Evolutionary conservation across 2,329 filamentous ascomycete species (phyloP).

Genomic region (Diaporthe destruens): DNA sequence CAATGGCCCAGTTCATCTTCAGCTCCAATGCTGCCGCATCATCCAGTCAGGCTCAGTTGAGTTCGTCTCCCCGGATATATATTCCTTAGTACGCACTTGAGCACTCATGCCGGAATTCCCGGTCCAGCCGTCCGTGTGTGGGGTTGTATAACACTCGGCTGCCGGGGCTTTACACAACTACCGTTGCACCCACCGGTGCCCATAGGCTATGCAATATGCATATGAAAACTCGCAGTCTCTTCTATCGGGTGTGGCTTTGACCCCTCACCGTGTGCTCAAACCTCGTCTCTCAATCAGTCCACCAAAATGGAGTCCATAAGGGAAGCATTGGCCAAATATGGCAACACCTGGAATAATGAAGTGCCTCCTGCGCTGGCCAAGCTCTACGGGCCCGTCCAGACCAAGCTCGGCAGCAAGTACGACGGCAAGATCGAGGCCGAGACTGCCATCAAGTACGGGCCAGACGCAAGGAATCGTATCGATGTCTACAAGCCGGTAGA

Average conservation of each 20-base stretch:
- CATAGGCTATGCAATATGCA: not conserved
- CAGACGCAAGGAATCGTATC: conserved; percentile 38
- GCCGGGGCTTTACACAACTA: not conserved
- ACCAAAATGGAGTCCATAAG: conserved; percentile 37
- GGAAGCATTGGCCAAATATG: conserved; percentile 35
- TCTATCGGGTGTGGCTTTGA: not conserved
- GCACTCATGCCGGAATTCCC: conserved; percentile 1
- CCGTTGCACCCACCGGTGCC: no score
- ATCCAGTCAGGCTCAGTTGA: not conserved
- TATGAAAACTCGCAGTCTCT: not conserved
- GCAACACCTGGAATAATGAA: conserved; percentile 36
- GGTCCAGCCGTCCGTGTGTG: not conserved
- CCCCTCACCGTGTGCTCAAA: not conserved
- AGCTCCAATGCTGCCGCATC: not conserved
- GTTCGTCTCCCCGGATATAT: not conserved
- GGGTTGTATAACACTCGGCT: not conserved
- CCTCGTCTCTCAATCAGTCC: not conserved
- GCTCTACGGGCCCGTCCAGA: conserved; percentile 39
- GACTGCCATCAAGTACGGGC: conserved; percentile 42
- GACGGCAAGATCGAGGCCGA: conserved; percentile 33
- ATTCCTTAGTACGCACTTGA: no score
- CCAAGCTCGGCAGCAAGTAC: conserved; percentile 28
- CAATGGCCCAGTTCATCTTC: not conserved
- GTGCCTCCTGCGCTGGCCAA: conserved; percentile 25
- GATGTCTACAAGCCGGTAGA: conserved; percentile 40